These are phyloP conservation scores for Tetraselmis striata DNA, from an alignment of 139 green algal genomes.

Conservation along the genomic window DNA sequence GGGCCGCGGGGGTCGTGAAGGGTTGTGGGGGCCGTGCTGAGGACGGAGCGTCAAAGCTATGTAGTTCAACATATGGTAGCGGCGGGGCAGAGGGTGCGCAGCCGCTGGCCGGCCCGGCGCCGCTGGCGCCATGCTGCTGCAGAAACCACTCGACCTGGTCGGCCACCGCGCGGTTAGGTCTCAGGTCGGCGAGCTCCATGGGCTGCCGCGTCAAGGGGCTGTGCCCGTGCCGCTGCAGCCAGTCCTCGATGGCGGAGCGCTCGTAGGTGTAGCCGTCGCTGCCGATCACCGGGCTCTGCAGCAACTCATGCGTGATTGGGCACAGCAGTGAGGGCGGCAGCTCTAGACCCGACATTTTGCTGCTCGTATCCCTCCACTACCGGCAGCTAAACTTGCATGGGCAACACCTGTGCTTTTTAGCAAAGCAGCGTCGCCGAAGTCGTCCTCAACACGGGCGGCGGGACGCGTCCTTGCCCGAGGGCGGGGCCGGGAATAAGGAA, in stretches of 20 bases:
- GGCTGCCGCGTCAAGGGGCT: neutral
- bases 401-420: no score
- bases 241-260: constrained; percentile 12
- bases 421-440: no score
- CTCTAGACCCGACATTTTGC: no score
- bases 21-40: no score
- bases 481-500: no score
- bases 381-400: no score
- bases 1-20: no score
- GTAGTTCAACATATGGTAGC: no score
- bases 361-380: no score
- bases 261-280: constrained; percentile 38
- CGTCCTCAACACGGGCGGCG: no score
- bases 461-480: no score
- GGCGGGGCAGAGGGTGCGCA: neutral
- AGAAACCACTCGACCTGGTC: neutral
- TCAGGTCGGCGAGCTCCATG: neutral
- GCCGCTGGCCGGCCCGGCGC: no score
- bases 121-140: neutral
- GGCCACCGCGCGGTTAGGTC: neutral
- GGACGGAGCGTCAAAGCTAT: neutral
- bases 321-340: constrained; percentile 14
- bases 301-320: constrained; percentile 38
- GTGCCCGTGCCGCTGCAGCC: constrained; percentile 3
- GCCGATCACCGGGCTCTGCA: constrained; percentile 31